Conservation (phyloP, 2,329 filamentous ascomycete genomes). For the Aspergillus sp. region DNA sequence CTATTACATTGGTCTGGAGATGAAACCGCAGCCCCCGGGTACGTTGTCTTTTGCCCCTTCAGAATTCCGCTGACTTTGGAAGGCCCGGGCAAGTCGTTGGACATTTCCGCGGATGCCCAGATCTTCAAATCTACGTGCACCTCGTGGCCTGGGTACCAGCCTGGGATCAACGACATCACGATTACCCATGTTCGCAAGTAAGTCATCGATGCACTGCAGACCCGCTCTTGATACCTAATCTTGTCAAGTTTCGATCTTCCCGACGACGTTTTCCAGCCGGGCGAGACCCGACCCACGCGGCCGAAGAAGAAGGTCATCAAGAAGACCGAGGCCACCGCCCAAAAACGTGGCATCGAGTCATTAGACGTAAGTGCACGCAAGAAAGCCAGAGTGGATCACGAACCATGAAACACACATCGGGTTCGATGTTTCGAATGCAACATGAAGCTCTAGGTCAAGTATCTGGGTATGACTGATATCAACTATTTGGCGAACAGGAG, state of each 20-base stretch:
- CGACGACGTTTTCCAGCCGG: slow-evolving; percentile 79
- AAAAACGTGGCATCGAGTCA: slow-evolving; percentile 41
- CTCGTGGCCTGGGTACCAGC: slow-evolving; percentile 71
- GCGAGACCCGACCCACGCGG: slow-evolving; percentile 68
- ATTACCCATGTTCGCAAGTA: slow-evolving; percentile 86
- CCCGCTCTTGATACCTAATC: slow-evolving; percentile 12
- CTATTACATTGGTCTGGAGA: slow-evolving; percentile 87
- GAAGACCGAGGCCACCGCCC: slow-evolving; percentile 32
- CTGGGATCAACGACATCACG: slow-evolving; percentile 72
- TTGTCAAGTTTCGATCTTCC: slow-evolving; percentile 74
- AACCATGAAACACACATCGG: slow-evolving; percentile 23
- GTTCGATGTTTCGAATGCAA: slow-evolving; percentile 16
- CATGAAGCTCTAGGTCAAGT: slow-evolving; percentile 18
- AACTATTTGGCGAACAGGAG: slow-evolving; percentile 24
- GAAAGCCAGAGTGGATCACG: slow-evolving; percentile 22
- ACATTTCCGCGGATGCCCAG: slow-evolving; percentile 71
- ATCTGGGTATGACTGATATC: slow-evolving; percentile 33
- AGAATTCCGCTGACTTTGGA: slow-evolving; percentile 30
- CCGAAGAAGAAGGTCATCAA: slow-evolving; percentile 54
- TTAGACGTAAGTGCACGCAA: slow-evolving; percentile 43
- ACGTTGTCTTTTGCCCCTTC: slow-evolving; percentile 34
- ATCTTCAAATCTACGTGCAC: slow-evolving; percentile 84
- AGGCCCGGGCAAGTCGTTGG: slow-evolving; percentile 49
- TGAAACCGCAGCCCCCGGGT: slow-evolving; percentile 72
- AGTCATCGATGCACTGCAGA: slow-evolving; percentile 33